These are phyloP conservation scores for Fusarium sulawesiense DNA, from an alignment of 2,329 filamentous ascomycete genomes.

Conservation along the genomic window DNA sequence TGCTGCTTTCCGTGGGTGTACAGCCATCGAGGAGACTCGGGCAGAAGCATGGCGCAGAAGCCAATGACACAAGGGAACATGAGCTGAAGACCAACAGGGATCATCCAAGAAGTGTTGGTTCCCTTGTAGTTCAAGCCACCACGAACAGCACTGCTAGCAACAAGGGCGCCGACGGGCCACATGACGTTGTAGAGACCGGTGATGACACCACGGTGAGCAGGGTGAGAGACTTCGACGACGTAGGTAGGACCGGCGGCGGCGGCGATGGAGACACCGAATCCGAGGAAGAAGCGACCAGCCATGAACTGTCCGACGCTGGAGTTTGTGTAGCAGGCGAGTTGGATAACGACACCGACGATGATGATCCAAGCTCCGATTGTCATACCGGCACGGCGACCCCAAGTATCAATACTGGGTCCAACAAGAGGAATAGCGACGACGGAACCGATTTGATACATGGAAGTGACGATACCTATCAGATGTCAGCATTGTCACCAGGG, in stretches of 20 bases:
- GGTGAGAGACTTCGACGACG: conserved; percentile 60
- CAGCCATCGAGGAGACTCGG: conserved; percentile 55
- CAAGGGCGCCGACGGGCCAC: conserved; percentile 60
- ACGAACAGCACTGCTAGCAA: conserved; percentile 59
- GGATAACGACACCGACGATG: conserved; percentile 59
- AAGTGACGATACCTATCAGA: conserved; percentile 41
- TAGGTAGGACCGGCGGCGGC: conserved; percentile 61
- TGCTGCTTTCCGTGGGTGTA: conserved; percentile 52
- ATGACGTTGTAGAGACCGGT: conserved; percentile 66
- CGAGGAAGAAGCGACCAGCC: conserved; percentile 69
- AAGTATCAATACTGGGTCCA: conserved; percentile 61
- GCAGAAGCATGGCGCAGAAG: conserved; percentile 47
- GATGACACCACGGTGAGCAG: conserved; percentile 60
- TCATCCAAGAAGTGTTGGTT: conserved; percentile 53
- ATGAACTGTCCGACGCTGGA: conserved; percentile 56
- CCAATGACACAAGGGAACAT: conserved; percentile 54
- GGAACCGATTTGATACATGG: conserved; percentile 63
- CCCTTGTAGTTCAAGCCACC: conserved; percentile 51
- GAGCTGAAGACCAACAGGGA: conserved; percentile 56
- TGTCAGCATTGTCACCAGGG: not conserved
- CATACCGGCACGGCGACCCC: conserved; percentile 61
- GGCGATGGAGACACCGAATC: conserved; percentile 64
- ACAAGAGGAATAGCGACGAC: conserved; percentile 61
- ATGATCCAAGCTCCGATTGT: conserved; percentile 57
- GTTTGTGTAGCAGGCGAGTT: conserved; percentile 52